Conservation (phyloP, 441 rosid species). For the Monsonia emarginata region DNA sequence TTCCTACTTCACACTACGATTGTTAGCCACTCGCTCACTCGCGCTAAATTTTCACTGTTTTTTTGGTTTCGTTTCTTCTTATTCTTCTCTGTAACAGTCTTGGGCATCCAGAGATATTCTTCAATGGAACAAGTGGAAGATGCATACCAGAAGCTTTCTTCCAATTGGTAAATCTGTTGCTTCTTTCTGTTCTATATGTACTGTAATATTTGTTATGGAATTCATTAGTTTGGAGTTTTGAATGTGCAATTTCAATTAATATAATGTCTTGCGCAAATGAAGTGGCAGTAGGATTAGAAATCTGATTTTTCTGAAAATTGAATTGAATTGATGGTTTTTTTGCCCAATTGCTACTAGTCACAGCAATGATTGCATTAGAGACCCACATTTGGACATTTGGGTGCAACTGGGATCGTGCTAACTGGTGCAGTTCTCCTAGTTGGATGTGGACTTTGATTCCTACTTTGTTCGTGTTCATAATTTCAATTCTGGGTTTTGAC, state of each 20-base stretch:
- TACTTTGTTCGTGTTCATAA: no score
- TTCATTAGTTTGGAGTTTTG: no score
- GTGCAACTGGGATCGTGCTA: background rate
- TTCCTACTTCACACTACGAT: slow-evolving; percentile 19
- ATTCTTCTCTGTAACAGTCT: background rate
- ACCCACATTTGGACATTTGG: background rate
- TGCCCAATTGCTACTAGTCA: background rate
- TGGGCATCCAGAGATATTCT: background rate
- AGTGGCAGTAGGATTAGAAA: no score
- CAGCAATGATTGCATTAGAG: background rate
- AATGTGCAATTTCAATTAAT: no score
- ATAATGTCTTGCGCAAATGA: no score
- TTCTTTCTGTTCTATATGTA: background rate
- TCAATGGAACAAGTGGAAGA: slow-evolving; percentile 4
- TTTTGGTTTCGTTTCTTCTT: background rate
- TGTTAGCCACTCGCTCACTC: slow-evolving; percentile 5
- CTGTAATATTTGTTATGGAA: background rate
- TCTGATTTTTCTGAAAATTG: background rate
- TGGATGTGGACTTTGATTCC: background rate
- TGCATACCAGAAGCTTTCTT: slow-evolving; percentile 2
- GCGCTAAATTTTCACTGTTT: background rate
- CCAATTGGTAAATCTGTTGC: background rate
- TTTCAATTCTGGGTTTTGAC: background rate
- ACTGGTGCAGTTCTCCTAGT: background rate
- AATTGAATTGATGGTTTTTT: background rate